These are phyloP conservation scores for Tulasnella sp. DNA, from an alignment of 768 basidiomycete species.

Conservation along the genomic window DNA sequence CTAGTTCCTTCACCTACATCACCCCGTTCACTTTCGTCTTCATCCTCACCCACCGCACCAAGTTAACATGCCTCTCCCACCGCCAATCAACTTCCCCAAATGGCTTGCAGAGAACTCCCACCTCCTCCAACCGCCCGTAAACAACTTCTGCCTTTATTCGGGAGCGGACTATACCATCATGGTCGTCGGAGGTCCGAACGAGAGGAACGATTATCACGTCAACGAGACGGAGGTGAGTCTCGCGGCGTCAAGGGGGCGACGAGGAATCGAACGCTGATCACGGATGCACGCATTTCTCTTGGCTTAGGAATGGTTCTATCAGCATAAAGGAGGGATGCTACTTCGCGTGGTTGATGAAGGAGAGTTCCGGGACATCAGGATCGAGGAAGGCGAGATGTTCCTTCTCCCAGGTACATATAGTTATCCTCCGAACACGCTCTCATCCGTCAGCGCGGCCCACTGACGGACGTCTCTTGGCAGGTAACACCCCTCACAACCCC, in stretches of 20 bases:
- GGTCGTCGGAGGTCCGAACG: slow-evolving; percentile 93
- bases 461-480: slow-evolving; percentile 29
- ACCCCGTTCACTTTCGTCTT: not conserved
- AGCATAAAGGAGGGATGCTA: slow-evolving; percentile 88
- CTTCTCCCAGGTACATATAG: slow-evolving; percentile 89
- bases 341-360: slow-evolving; percentile 75
- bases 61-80: slow-evolving; percentile 50
- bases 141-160: slow-evolving; percentile 76
- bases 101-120: slow-evolving; percentile 80
- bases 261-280: too few species aligned
- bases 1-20: not conserved
- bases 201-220: slow-evolving; percentile 86
- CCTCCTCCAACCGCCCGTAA: slow-evolving; percentile 80
- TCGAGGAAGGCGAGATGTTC: slow-evolving; percentile 96
- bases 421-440: not conserved
- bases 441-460: not conserved
- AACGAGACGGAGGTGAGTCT: slow-evolving; percentile 78
- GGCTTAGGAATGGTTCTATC: slow-evolving; percentile 98
- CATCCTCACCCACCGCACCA: not conserved
- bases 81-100: slow-evolving; percentile 79
- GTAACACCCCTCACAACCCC: slow-evolving; percentile 94
- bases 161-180: slow-evolving; percentile 88
- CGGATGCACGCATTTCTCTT: not conserved
- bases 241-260: too few species aligned
- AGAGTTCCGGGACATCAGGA: slow-evolving; percentile 70